Conservation (phyloP, 768 basidiomycete genomes). For the Trametes gibbosa region DNA sequence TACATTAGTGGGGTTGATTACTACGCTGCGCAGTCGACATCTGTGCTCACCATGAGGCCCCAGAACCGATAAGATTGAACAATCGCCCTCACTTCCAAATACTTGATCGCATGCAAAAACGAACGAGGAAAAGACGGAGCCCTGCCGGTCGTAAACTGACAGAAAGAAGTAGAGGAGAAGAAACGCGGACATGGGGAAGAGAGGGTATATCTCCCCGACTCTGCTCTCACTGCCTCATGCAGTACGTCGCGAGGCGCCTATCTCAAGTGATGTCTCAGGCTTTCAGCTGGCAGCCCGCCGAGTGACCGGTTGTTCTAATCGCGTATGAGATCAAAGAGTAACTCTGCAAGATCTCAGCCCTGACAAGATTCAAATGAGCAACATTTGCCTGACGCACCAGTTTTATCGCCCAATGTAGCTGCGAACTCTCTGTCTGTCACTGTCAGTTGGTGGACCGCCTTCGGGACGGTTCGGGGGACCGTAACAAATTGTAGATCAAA, state of each 20-base stretch:
- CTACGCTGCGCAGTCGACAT: background rate
- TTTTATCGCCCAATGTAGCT: no score
- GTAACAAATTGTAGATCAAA: no score
- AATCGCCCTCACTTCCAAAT: background rate
- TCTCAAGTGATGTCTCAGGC: background rate
- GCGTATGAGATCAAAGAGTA: no score
- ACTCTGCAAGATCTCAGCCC: no score
- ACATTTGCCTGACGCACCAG: no score
- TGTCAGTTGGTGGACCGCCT: no score
- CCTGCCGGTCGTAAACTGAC: background rate
- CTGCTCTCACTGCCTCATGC: slow-evolving; percentile 7
- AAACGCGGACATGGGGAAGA: background rate
- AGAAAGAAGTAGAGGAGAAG: slow-evolving; percentile 1
- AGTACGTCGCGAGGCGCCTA: background rate
- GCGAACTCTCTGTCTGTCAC: no score
- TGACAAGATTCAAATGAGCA: no score
- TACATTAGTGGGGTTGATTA: background rate
- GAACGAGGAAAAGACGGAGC: background rate
- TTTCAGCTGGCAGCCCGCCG: background rate
- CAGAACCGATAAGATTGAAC: background rate
- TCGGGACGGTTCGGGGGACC: no score
- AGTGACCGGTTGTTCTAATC: no score
- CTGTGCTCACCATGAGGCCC: slow-evolving; percentile 1
- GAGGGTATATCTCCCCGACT: background rate
- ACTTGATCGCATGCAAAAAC: background rate